Evolutionary conservation across 495 filamentous ascomycete species (phyloP).

Genomic region (Letharia lupina): DNA sequence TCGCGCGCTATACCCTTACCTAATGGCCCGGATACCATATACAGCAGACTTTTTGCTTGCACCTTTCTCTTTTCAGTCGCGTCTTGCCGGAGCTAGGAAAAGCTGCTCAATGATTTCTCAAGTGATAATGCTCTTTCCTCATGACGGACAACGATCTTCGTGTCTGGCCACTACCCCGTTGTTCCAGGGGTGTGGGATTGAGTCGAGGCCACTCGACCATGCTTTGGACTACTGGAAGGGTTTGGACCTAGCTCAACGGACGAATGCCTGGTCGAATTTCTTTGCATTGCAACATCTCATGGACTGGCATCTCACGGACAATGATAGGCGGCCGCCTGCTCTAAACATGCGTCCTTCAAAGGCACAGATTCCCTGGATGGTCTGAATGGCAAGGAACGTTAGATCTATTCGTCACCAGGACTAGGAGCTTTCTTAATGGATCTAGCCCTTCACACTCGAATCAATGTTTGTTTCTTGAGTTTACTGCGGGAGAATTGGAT

Average conservation of each 20-base stretch:
- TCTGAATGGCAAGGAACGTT: neutral
- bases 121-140: neutral
- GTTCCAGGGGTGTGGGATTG: neutral
- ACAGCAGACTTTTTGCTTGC: slow-evolving; percentile 8
- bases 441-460: neutral
- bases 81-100: neutral
- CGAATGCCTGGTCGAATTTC: neutral
- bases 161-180: neutral
- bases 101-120: neutral
- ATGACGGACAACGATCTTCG: neutral
- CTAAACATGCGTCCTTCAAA: neutral
- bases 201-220: neutral
- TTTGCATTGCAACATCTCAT: neutral
- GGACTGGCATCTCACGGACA: neutral
- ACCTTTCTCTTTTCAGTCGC: neutral
- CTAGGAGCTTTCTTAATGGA: neutral
- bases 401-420: neutral
- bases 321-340: neutral
- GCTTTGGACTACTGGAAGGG: neutral
- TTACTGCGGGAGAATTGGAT: neutral
- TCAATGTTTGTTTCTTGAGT: neutral
- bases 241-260: neutral
- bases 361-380: slow-evolving; percentile 4
- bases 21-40: slow-evolving; percentile 15
- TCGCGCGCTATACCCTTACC: neutral